Base-by-base conservation (phyloP, 192 early-diverging fungal genomes). In the Cladochytrium replicatum region DNA sequence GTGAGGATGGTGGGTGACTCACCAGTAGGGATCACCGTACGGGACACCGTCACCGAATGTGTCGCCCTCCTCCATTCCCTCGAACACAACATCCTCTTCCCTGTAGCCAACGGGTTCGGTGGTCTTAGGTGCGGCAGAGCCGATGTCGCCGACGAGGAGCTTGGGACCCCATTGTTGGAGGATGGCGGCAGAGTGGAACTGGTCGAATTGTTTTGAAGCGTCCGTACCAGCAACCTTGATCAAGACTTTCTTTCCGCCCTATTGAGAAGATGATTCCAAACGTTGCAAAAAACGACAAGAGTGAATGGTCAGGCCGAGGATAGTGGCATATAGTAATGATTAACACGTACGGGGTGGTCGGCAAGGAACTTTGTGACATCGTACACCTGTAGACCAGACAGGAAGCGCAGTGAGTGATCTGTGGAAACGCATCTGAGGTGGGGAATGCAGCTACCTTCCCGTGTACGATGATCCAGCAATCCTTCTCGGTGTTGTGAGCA, bases 131-230 rank as follows among this genome's bases (percentile, higher is more conserved):
- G n/a, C n/a, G n/a, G n/a, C n/a, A n/a, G n/a, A n/a, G n/a, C n/a
- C n/a, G n/a, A n/a, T n/a, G n/a, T n/a, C n/a, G n/a, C n/a, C n/a
- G n/a, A n/a, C n/a, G n/a, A n/a, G n/a, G n/a, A n/a, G n/a, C n/a
- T n/a, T 63, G 25, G 81, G 64, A 0, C 75, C 73, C 31, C 68
- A 80, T 54, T 86, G 79, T 21, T 74, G 74, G 17, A 89, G 62
- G 32, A 86, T 58, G 37, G 61, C 55, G 25, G 68, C 53, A 52
- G 80, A 82, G 64, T 91, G 88, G 71, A 91, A 91, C 54, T 84
- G 71, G 60, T 87, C 82, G 54, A 88, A 91, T 65, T 88, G 84
- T 64, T 86, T 85, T 22, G 82, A 67, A 21, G 88, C 88, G 64
- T 91, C 88, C n/a, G 66, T 69, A 38, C 87, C 88, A 19, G 84